Percentiles rank a stretch among this genome's conserved stretches.
Evolutionary conservation across 805 yeast species (phyloP).

Genomic region (Brettanomyces bruxellensis): DNA sequence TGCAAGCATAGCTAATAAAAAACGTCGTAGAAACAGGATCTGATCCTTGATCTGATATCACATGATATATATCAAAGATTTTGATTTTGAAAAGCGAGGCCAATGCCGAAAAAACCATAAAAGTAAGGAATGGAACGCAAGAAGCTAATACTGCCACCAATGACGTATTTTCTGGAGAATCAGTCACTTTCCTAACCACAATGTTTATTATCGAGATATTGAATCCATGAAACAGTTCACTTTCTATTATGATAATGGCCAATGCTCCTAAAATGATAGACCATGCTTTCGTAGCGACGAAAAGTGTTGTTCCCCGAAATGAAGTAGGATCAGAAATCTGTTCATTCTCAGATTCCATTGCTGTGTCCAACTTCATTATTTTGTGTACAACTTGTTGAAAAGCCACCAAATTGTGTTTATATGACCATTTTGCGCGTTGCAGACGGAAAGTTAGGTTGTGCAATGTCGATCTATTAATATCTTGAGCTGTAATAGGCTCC

Average conservation of each 20-base stretch:
- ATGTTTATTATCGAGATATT: constrained; percentile 51
- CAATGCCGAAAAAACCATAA: constrained; percentile 63
- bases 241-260: constrained; percentile 53
- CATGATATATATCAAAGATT: constrained; percentile 67
- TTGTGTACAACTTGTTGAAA: constrained; percentile 41
- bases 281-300: constrained; percentile 5
- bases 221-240: constrained; percentile 70
- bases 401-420: constrained; percentile 46
- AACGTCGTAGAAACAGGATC: constrained; percentile 71
- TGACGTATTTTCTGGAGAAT: constrained; percentile 6
- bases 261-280: constrained; percentile 34
- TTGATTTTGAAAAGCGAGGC: constrained; percentile 58
- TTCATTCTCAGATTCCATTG: constrained; percentile 32
- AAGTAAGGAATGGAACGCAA: constrained; percentile 41
- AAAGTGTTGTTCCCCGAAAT: not conserved
- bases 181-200: constrained; percentile 19
- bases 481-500: constrained; percentile 18
- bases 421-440: constrained; percentile 41
- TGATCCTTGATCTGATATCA: constrained; percentile 55
- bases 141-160: constrained; percentile 28
- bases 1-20: constrained; percentile 71
- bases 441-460: constrained; percentile 43
- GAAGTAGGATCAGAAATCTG: constrained; percentile 22
- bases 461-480: constrained; percentile 35
- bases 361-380: constrained; percentile 49